Evolutionary conservation across 345 rosid genomes (phyloP).

Genomic region (Capsella bursapastoris): DNA sequence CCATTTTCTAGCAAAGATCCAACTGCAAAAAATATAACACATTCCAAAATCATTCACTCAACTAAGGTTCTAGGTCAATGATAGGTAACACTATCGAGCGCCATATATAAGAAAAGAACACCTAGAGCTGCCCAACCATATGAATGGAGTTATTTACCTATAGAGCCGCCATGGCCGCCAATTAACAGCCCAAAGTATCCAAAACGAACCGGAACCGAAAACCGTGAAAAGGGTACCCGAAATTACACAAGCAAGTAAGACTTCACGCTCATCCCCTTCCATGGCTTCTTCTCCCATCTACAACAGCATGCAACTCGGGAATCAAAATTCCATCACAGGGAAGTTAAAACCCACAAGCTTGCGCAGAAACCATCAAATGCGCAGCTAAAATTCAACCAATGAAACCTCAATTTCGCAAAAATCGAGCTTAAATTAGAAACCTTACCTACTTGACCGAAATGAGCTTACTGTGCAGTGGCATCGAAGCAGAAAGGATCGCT

Average conservation of each 20-base stretch:
- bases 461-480: slow-evolving; percentile 58
- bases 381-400: slow-evolving; percentile 24
- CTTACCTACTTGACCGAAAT: slow-evolving; percentile 57
- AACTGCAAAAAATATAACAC: slow-evolving; percentile 57
- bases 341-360: slow-evolving; percentile 25
- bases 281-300: slow-evolving; percentile 70
- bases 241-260: slow-evolving; percentile 73
- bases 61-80: slow-evolving; percentile 19
- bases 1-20: slow-evolving; percentile 99
- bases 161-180: slow-evolving; percentile 99
- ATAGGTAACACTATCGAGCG: slow-evolving; percentile 15
- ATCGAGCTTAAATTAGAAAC: slow-evolving; percentile 32
- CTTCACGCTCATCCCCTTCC: slow-evolving; percentile 75
- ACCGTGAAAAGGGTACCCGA: slow-evolving; percentile 84
- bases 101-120: slow-evolving; percentile 9
- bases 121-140: neutral
- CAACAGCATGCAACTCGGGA: slow-evolving; percentile 41
- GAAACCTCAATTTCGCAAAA: slow-evolving; percentile 28
- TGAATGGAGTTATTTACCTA: slow-evolving; percentile 54
- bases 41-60: slow-evolving; percentile 21
- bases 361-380: neutral
- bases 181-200: slow-evolving; percentile 89
- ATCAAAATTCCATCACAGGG: slow-evolving; percentile 15
- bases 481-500: slow-evolving; percentile 45
- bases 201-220: slow-evolving; percentile 80